phyloP scores from a whole-genome alignment of 176 grass and related monocot species.

The Microstegium vimineum region DNA sequence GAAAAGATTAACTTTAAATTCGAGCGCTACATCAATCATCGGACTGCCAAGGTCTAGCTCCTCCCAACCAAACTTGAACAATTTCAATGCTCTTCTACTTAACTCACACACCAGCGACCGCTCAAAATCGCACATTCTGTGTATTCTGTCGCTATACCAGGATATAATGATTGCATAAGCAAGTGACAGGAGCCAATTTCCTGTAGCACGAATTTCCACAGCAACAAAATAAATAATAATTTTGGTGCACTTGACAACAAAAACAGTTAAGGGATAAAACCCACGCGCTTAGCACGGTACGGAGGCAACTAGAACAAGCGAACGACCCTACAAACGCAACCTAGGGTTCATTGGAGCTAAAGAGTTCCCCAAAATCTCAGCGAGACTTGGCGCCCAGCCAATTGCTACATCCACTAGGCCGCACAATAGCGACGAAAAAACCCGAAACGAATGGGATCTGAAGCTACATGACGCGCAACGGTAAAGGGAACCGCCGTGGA shows the following conservation, averaged over 20 bases:
- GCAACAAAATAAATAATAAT: neutral
- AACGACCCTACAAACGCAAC: neutral
- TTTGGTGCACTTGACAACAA: neutral
- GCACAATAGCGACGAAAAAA: neutral
- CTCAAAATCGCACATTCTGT: neutral
- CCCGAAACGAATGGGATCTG: slow-evolving; percentile 17
- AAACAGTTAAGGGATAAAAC: neutral
- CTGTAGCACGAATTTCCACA: neutral
- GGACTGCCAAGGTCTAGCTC: neutral
- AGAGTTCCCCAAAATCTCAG: neutral
- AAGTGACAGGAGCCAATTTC: neutral
- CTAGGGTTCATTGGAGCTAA: slow-evolving; percentile 28
- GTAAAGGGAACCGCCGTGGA: neutral
- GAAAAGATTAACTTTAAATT: neutral
- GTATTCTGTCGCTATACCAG: neutral
- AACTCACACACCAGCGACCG: neutral
- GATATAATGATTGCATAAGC: neutral
- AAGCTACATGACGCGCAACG: neutral
- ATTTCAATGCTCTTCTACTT: neutral
- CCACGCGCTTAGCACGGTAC: neutral
- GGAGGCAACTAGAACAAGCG: neutral
- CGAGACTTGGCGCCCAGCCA: neutral
- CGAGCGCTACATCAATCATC: neutral
- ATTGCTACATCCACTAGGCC: neutral
- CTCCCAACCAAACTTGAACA: neutral